A percentile compares a stretch with the other conserved stretches of the same genome.
Evolutionary conservation across 2,329 filamentous ascomycete species (phyloP).

Genomic region (Coniella vitis): DNA sequence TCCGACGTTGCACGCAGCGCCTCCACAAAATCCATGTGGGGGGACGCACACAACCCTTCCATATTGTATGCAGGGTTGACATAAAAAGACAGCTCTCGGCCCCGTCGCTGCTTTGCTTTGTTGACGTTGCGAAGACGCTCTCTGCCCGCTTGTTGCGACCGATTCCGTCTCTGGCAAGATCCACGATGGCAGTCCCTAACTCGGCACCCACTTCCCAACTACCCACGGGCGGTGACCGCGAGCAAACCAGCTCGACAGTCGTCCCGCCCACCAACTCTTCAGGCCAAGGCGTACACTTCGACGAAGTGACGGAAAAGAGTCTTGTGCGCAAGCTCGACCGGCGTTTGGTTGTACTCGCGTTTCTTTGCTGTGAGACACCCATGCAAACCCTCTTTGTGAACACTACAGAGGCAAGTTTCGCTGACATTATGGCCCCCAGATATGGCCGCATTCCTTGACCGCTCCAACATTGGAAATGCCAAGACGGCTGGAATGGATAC

Average conservation of each 20-base stretch:
- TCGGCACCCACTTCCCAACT: too few relatives aligned
- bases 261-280: neutral
- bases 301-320: constrained; percentile 25
- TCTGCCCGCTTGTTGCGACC: too few relatives aligned
- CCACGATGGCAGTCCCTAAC: too few relatives aligned
- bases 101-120: too few relatives aligned
- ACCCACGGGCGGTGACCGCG: neutral
- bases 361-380: constrained; percentile 23
- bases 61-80: too few relatives aligned
- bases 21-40: too few relatives aligned
- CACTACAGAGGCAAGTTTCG: neutral
- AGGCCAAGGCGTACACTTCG: constrained; percentile 17
- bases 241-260: neutral
- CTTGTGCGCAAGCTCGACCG: constrained; percentile 30
- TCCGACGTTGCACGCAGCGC: too few relatives aligned
- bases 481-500: constrained; percentile 29
- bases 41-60: too few relatives aligned
- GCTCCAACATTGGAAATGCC: constrained; percentile 35
- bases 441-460: constrained; percentile 30
- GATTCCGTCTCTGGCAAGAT: too few relatives aligned
- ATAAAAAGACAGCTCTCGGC: too few relatives aligned
- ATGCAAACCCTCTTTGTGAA: neutral
- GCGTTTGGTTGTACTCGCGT: constrained; percentile 26
- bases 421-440: constrained; percentile 18
- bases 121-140: too few relatives aligned